Conservation (phyloP, 2,329 filamentous ascomycete genomes). For the Arachnomyces sp. region DNA sequence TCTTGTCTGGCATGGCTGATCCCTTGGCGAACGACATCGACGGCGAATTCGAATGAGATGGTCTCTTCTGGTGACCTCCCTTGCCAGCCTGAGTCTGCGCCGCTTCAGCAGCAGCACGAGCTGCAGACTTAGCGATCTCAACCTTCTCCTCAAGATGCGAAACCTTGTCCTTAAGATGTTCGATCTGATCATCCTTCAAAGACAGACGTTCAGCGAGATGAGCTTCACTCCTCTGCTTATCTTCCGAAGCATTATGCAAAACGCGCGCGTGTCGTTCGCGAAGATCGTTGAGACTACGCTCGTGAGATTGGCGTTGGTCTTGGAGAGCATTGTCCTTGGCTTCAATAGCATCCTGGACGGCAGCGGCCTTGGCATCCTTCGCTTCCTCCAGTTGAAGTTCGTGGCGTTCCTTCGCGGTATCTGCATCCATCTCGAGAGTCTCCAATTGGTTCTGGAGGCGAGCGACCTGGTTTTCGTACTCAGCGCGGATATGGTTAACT, state of each 20-base stretch:
- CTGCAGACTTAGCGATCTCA: constrained; percentile 79
- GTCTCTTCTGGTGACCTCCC: constrained; percentile 21
- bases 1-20: constrained; percentile 63
- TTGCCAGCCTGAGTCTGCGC: constrained; percentile 50
- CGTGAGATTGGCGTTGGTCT: constrained; percentile 57
- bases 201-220: constrained; percentile 73
- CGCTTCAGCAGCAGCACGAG: constrained; percentile 70
- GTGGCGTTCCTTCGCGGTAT: constrained; percentile 69
- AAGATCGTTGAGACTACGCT: constrained; percentile 65
- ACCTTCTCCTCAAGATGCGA: constrained; percentile 81
- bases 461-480: constrained; percentile 67
- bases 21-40: constrained; percentile 38
- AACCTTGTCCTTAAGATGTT: constrained; percentile 79
- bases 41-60: constrained; percentile 27
- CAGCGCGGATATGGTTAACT: constrained; percentile 65
- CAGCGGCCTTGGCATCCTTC: constrained; percentile 57
- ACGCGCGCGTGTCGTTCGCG: constrained; percentile 66
- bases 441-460: constrained; percentile 69
- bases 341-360: constrained; percentile 47
- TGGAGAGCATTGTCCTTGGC: constrained; percentile 46
- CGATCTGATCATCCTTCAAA: constrained; percentile 73
- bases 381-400: constrained; percentile 81
- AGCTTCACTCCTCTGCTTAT: constrained; percentile 70
- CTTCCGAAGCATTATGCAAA: constrained; percentile 65
- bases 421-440: constrained; percentile 65